Base-by-base conservation (phyloP, 2,329 filamentous ascomycete genomes). In the Beauveria sp. region DNA sequence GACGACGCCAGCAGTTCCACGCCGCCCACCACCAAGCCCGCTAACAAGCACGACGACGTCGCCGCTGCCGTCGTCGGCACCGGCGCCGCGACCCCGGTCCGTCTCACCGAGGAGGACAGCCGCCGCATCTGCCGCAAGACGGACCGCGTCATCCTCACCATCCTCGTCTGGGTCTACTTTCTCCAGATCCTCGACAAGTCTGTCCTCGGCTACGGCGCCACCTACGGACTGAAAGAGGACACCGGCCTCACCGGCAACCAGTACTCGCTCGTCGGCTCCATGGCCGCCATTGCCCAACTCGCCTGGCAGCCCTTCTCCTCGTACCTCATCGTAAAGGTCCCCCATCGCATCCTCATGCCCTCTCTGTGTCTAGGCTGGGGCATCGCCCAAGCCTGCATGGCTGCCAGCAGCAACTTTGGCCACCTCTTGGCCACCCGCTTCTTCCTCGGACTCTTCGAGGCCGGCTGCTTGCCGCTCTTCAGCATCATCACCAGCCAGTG, bases 231-330 rank as follows among this genome's bases (percentile, higher is more conserved):
- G 5, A 72, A 77, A 40, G 65, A 73, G 24, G 82, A 85, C 66
- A 77, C 78, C 2, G 64, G 77, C 54, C 75, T 86, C 18, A 77
- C 71, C 0, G 82, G 81, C 0, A 77, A 80, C 62, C 76, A 85
- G 62, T 85, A 85, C 71, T 83, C 82, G 0, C 70, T 86, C 22
- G 70, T 86, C 24, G 79, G 81, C 26, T 84, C 81, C 6, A 83
- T 86, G 46, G 74, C 78, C 0, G 77, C 83, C 1, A 83, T 87
- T 26, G 83, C 83, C 1, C 83, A 87, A 69, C 76, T 87, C 42
- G 80, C 73, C 49, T 86, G 83, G 81, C 81, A 85, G 63, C 84
- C 84, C 0, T 82, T 86, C 63, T 84, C 83, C 0, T 82, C 81
- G 0, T 77, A 78, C 61, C 75, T 87, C 38, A 86, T 87, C 62